phyloP scores from a whole-genome alignment of 2,329 filamentous ascomycete genomes.

The Penicillium sp. region DNA sequence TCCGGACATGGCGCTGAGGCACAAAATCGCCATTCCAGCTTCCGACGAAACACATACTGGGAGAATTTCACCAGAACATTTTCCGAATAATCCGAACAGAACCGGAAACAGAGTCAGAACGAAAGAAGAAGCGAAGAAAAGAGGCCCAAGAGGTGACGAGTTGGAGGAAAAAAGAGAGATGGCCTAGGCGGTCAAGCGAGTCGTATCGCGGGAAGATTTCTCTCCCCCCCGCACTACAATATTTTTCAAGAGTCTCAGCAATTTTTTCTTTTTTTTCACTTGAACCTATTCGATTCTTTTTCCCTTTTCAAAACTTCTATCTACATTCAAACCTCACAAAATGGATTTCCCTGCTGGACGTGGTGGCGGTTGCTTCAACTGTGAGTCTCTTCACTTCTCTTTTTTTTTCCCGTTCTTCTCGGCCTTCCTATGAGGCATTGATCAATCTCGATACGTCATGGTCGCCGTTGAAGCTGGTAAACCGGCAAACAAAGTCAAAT shows the following conservation, averaged over 20 bases:
- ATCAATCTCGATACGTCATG: conserved; percentile 6
- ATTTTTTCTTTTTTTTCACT: conserved; percentile 8
- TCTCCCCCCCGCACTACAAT: conserved; percentile 24
- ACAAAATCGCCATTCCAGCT: too few species aligned
- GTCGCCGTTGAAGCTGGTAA: not conserved
- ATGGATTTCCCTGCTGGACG: conserved; percentile 54
- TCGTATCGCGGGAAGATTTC: conserved; percentile 19
- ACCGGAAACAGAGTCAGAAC: too few species aligned
- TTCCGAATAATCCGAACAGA: too few species aligned
- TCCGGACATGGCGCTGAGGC: too few species aligned
- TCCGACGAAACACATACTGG: too few species aligned
- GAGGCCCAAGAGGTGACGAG: too few species aligned
- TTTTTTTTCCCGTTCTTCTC: conserved; percentile 5
- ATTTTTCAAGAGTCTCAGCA: conserved; percentile 16
- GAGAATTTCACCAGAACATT: too few species aligned
- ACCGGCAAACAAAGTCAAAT: not conserved
- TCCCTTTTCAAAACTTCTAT: conserved; percentile 1
- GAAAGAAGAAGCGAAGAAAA: too few species aligned
- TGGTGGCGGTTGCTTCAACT: conserved; percentile 62
- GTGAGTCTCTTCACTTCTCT: conserved; percentile 46
- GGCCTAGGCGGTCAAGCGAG: conserved; percentile 8
- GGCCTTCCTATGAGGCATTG: not conserved
- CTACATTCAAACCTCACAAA: conserved; percentile 19
- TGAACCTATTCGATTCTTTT: not conserved
- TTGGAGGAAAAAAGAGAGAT: not conserved